These are phyloP conservation scores for Lipomyces oligophaga DNA, from an alignment of 805 yeast species.

Conservation along the genomic window DNA sequence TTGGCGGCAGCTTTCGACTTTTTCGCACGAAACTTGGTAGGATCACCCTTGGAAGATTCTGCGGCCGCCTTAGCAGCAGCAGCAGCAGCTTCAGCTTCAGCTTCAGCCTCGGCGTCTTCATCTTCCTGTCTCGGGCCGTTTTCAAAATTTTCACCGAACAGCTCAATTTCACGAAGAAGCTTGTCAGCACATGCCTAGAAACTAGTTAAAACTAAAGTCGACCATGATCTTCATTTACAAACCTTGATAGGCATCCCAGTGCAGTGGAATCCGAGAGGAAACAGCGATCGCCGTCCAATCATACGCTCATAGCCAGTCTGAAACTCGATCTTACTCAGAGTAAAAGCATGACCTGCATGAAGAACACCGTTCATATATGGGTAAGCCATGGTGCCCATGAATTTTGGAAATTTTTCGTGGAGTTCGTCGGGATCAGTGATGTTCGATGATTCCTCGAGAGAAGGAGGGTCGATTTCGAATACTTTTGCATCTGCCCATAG, in stretches of 20 bases:
- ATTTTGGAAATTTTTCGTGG: constrained; percentile 77
- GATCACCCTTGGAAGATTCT: constrained; percentile 45
- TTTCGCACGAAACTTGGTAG: constrained; percentile 85
- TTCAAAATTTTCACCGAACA: constrained; percentile 77
- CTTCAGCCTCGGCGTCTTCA: constrained; percentile 53
- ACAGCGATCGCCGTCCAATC: constrained; percentile 86
- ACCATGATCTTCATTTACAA: neutral
- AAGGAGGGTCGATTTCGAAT: constrained; percentile 87
- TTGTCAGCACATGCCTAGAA: constrained; percentile 85
- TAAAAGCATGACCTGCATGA: constrained; percentile 97
- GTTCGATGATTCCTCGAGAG: constrained; percentile 55
- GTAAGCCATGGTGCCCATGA: constrained; percentile 90
- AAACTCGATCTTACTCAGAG: constrained; percentile 89
- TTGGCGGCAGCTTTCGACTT: constrained; percentile 93
- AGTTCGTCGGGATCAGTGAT: constrained; percentile 62
- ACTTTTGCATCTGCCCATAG: constrained; percentile 82
- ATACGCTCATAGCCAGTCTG: constrained; percentile 91
- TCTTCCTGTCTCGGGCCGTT: no score
- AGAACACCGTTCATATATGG: constrained; percentile 99
- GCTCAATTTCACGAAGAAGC: constrained; percentile 84
- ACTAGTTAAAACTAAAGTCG: neutral
- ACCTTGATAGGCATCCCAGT: constrained; percentile 93
- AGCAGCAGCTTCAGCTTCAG: constrained; percentile 39
- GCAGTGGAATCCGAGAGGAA: constrained; percentile 98
- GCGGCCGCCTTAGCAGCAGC: constrained; percentile 29